Evolutionary conservation across 768 basidiomycete species (phyloP), one percentile per base, ranked within the genome.

Genomic region (Agaricus blazei): DNA sequence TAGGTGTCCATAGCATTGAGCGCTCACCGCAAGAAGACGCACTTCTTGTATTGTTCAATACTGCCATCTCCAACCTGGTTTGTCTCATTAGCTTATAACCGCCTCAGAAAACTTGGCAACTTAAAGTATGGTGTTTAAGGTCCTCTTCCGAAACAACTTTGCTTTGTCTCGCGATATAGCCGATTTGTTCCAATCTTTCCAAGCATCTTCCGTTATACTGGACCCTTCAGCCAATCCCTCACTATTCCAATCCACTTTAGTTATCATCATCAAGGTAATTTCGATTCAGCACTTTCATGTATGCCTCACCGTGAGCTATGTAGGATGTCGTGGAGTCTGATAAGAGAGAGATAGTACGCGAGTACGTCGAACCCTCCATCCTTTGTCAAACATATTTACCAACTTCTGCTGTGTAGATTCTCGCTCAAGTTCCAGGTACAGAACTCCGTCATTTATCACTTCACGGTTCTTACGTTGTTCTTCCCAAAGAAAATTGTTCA

Each of bases 251-350:
- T 84, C 82, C 0, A 81, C 75, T 0, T 66, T 86, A 12, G 75
- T 75, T 6, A 83, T 85, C 58, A 83, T 85, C 43, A 84, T 85
- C 65, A 86, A 85, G 73, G 83, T 75, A 45, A 1, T 56, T 23
- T 26, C 45, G 12, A 31, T n/a, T 23, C 38, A 36, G 2, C 14
- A 24, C n/a, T 42, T 31, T 12, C 4, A 7, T 36, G 51, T 29
- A 0, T 5, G 36, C 24, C 3, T 12, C 0, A 23, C 12, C 12
- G 12, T 29, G 14, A 6, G 31, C 15, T 27, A 31, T 4, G 11
- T 28, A 85, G 83, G 84, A 86, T 48, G 83, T 85, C 12, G 75
- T 83, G 0, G 84, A 85, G 51, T 75, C 80, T 0, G 84, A 85
- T 65, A 81, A 76, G 63, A 66, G 59, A 1, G 83, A 85, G 51